These are phyloP conservation scores for Fraxinus quadrangulata DNA, from an alignment of 257 asterid genomes.

Conservation along the genomic window DNA sequence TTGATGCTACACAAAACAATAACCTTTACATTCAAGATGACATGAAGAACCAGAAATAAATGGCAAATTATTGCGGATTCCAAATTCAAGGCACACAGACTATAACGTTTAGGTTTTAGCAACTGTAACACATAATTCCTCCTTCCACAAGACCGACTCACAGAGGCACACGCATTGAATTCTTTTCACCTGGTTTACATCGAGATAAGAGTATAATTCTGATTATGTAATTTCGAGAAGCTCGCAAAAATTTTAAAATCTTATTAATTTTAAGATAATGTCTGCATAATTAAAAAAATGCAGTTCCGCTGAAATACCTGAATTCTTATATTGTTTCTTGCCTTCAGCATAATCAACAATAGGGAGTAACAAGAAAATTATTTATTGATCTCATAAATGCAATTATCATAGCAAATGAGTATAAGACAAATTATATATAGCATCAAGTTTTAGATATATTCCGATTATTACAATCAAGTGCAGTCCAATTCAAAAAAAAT, in stretches of 20 bases:
- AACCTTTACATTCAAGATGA: constrained; percentile 2
- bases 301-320: neutral
- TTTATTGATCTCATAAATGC: neutral
- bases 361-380: neutral
- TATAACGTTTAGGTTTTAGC: neutral
- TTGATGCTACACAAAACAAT: constrained; percentile 7
- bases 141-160: neutral
- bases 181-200: neutral
- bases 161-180: neutral
- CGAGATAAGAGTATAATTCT: neutral
- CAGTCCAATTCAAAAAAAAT: no score
- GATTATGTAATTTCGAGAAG: neutral
- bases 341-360: neutral
- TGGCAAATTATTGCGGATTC: constrained; percentile 2
- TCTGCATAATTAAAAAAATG: neutral
- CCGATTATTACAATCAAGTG: no score
- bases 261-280: neutral
- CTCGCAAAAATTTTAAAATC: neutral
- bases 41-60: neutral
- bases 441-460: neutral
- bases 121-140: constrained; percentile 2
- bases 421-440: neutral
- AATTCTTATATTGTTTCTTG: neutral
- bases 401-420: neutral
- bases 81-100: constrained; percentile 6